Conservation (phyloP, 345 rosid genomes). For the Hibiscus syriacus region DNA sequence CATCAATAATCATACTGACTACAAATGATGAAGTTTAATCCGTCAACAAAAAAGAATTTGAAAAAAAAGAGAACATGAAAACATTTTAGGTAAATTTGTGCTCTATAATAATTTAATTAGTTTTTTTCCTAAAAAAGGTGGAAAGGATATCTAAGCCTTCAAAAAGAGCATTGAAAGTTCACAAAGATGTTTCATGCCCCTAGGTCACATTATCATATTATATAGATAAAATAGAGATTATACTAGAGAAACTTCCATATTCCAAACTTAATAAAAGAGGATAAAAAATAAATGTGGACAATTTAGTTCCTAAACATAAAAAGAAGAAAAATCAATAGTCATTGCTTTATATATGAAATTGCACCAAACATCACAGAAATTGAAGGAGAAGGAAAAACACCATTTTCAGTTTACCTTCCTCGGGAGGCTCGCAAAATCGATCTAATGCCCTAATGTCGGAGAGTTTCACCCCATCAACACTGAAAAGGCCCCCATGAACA, state of each 20-base stretch:
- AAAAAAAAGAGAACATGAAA: not conserved
- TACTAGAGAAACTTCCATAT: not conserved
- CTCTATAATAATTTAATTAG: not conserved
- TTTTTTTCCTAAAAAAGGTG: not conserved
- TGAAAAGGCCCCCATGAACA: constrained; percentile 97
- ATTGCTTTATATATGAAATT: not conserved
- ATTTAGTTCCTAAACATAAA: not conserved
- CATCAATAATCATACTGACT: not conserved
- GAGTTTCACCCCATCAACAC: constrained; percentile 91
- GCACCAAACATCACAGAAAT: not conserved
- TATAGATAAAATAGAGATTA: not conserved
- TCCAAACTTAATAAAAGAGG: not conserved
- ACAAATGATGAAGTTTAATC: not conserved
- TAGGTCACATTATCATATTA: not conserved
- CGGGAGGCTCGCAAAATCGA: constrained; percentile 95
- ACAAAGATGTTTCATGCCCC: not conserved
- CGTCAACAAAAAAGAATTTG: too few relatives aligned
- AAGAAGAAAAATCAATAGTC: not conserved
- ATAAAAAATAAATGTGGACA: not conserved
- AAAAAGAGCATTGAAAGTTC: not conserved
- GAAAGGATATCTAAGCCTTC: not conserved
- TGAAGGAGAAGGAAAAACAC: not conserved
- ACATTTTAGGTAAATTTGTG: not conserved
- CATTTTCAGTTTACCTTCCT: constrained; percentile 60
- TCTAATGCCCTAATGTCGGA: constrained; percentile 82